phyloP scores from a whole-genome alignment of 2,329 filamentous ascomycete genomes.

The Cladosporium sp. region DNA sequence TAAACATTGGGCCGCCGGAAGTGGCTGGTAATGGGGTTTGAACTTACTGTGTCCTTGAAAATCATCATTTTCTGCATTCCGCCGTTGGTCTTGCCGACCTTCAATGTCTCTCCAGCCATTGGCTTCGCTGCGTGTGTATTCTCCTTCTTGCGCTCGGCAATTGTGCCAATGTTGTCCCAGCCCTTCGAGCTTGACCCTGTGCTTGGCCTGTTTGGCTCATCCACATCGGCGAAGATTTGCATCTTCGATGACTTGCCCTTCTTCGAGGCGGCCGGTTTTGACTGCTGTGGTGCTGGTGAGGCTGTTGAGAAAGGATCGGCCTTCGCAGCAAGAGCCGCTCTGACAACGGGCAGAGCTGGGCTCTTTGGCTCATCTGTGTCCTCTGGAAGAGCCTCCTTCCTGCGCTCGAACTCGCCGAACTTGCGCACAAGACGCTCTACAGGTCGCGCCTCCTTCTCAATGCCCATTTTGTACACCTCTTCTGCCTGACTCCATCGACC shows the following conservation, averaged over 20 bases:
- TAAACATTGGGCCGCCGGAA: conserved; percentile 66
- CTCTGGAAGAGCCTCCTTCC: conserved; percentile 67
- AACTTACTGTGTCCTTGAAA: conserved; percentile 94
- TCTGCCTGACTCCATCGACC: conserved; percentile 87
- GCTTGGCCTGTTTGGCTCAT: conserved; percentile 55
- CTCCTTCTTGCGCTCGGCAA: conserved; percentile 90
- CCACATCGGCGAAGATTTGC: conserved; percentile 80
- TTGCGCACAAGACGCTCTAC: conserved; percentile 80
- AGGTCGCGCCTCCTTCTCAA: conserved; percentile 84
- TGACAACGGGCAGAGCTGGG: conserved; percentile 78
- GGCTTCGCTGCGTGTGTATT: conserved; percentile 83
- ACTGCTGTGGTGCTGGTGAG: conserved; percentile 43
- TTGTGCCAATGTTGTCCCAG: conserved; percentile 88
- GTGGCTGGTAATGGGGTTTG: conserved; percentile 36
- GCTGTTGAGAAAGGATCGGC: conserved; percentile 70
- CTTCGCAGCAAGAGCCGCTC: conserved; percentile 83
- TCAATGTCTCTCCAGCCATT: conserved; percentile 89
- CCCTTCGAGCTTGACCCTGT: conserved; percentile 64
- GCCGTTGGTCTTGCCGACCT: conserved; percentile 79
- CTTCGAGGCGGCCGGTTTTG: conserved; percentile 47
- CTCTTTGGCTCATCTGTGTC: conserved; percentile 70
- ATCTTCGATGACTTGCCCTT: conserved; percentile 78
- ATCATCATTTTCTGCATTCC: conserved; percentile 80
- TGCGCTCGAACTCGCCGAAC: conserved; percentile 85
- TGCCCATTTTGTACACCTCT: conserved; percentile 87